Base-by-base conservation (phyloP, 1,139 yeast species). In the Suhomyces terraborum region DNA sequence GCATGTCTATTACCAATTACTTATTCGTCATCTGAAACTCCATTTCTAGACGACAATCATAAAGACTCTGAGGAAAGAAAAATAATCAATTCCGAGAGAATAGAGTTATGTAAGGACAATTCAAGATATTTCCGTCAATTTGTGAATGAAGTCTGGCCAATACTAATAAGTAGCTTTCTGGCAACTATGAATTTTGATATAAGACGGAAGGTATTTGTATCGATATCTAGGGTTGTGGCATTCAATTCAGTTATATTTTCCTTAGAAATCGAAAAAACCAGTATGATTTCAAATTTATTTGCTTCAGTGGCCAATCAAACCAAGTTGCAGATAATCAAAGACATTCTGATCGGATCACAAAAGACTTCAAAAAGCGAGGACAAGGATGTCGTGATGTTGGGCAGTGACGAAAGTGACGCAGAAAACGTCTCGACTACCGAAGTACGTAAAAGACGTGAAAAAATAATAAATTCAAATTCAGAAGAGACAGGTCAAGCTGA, bases 241-340 rank as follows among this genome's bases (percentile, higher is more conserved):
- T 70, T 71, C 37, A 49, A 51, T 10, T 20, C 38, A n/a, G 41
- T 39, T 4, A 49, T 50, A 2, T 63, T 58, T 16, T 49, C 59
- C 16, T 38, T 43, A 1, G 49, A 48, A 6, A 55, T 68, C 6
- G 41, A 54, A 1, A 56, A 55, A n/a, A 42, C 61, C n/a, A 62
- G 56, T 8, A 40, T 53, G 12, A 62, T 82, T 1, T 64, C 77
- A 2, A 72, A 72, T 9, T 59, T 87, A 16, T 63, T 87, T 32
- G 85, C 88, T 3, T 79, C 95, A 0, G 77, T 87, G n/a, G 72
- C 87, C 4, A 80, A 85, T 13, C 93, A 84, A 48, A 72, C 76
- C 25, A 75, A 69, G 44, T 49, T 63, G 6, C 40, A 55, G 3
- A 48, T 67, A 36, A 41, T 47, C 25, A 58, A 56, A 33, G 61